These are phyloP conservation scores for Malus hybrid DNA, from an alignment of 331 rosid species.

Conservation along the genomic window DNA sequence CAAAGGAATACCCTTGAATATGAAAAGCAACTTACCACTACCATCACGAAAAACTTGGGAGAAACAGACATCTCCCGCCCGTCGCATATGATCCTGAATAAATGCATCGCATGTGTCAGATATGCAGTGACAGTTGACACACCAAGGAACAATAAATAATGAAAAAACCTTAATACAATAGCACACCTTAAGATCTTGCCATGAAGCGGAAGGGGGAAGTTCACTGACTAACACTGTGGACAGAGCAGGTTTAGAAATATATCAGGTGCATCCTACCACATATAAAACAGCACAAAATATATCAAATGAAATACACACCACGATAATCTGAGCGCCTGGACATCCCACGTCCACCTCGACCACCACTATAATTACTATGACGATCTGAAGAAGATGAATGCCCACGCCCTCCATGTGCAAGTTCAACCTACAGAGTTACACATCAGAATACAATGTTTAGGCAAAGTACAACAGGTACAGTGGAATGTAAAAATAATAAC, in stretches of 20 bases:
- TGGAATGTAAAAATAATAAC: slow-evolving; percentile 12
- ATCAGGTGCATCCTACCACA: slow-evolving; percentile 1
- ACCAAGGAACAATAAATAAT: not conserved
- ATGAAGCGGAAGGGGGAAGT: slow-evolving; percentile 94
- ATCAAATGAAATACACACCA: slow-evolving; percentile 44
- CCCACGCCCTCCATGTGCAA: slow-evolving; percentile 98
- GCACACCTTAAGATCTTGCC: slow-evolving; percentile 98
- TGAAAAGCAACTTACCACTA: slow-evolving; percentile 48
- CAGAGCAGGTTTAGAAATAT: slow-evolving; percentile 3
- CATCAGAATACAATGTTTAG: not conserved
- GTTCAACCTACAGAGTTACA: slow-evolving; percentile 57
- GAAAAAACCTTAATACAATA: not conserved
- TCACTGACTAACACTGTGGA: slow-evolving; percentile 75
- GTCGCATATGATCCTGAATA: slow-evolving; percentile 94
- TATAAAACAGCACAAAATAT: not conserved
- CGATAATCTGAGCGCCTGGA: slow-evolving; percentile 93
- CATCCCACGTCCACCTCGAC: slow-evolving; percentile 60
- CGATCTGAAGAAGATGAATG: slow-evolving; percentile 90
- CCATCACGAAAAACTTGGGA: slow-evolving; percentile 98
- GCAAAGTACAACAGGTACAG: not conserved
- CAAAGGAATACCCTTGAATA: not conserved
- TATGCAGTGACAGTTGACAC: not conserved
- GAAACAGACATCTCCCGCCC: slow-evolving; percentile 99
- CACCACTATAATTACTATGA: slow-evolving; percentile 53
- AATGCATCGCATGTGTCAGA: not conserved